Evolutionary conservation across 371 early-diverging fungal genomes (phyloP).

Genomic region (Parasitella parasitica): DNA sequence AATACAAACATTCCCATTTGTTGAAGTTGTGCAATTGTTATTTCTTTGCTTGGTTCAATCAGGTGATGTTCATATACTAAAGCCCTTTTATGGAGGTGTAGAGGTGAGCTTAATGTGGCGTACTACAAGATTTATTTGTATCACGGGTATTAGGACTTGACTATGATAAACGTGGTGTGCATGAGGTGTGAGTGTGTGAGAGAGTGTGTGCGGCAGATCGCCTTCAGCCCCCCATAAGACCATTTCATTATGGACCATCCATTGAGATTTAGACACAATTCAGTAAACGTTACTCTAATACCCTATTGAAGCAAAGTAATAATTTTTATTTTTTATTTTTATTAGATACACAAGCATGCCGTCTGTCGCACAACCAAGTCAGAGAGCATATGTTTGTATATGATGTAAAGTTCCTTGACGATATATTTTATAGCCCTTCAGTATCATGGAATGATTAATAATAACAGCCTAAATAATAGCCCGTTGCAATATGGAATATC

Average conservation of each 20-base stretch:
- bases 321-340: too few relatives aligned
- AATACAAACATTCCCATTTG: not conserved
- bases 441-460: too few relatives aligned
- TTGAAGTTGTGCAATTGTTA: not conserved
- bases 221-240: not conserved
- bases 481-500: too few relatives aligned
- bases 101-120: not conserved
- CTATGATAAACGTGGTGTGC: not conserved
- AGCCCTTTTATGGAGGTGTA: too few relatives aligned
- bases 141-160: not conserved
- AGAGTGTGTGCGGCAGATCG: not conserved
- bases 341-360: too few relatives aligned
- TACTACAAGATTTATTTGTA: not conserved
- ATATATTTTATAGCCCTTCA: too few relatives aligned
- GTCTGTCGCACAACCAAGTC: not conserved
- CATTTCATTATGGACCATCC: not conserved
- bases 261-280: not conserved
- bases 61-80: not conserved
- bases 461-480: too few relatives aligned
- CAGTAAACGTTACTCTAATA: too few relatives aligned
- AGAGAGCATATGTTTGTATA: not conserved
- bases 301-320: too few relatives aligned
- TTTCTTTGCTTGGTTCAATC: not conserved
- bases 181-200: not conserved
- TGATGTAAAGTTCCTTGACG: too few relatives aligned